Conservation (phyloP, 202 grass and related monocot genomes). For the Cymbopogon flexuosus region DNA sequence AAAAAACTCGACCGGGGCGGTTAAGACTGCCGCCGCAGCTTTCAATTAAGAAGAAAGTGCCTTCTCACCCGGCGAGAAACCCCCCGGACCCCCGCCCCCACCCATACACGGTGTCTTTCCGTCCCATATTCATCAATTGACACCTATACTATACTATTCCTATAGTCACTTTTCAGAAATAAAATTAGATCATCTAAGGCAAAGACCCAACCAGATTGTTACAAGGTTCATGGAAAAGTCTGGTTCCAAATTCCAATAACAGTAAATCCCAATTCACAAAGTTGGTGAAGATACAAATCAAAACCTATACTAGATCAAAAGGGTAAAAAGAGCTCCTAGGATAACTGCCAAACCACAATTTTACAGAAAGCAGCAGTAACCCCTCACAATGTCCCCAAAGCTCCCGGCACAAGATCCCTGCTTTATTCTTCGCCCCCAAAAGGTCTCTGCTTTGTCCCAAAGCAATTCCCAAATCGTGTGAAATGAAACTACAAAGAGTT, state of each 20-base stretch:
- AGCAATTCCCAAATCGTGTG: neutral
- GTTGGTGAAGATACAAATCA: neutral
- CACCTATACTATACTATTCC: neutral
- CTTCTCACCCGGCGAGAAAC: too few relatives aligned
- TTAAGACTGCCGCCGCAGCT: too few relatives aligned
- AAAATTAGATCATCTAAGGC: neutral
- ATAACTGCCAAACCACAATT: neutral
- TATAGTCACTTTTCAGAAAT: neutral
- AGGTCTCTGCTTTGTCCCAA: neutral
- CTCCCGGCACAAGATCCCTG: slow-evolving; percentile 9
- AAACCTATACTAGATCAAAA: neutral
- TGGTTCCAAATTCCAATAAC: neutral
- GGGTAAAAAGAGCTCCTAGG: neutral
- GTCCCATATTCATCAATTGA: neutral
- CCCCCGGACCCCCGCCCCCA: too few relatives aligned
- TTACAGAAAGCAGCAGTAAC: neutral
- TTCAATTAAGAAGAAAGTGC: too few relatives aligned
- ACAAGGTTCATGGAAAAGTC: neutral
- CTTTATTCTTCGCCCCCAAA: slow-evolving; percentile 7
- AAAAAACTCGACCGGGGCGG: too few relatives aligned
- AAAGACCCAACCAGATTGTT: neutral
- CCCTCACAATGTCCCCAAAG: neutral
- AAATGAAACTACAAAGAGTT: neutral
- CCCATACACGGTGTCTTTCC: too few relatives aligned
- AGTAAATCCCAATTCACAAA: neutral